Evolutionary conservation across 1,284 basidiomycete genomes (phyloP), one percentile per base, ranked within the genome.

Genomic region (Rhizoctonia solani): DNA sequence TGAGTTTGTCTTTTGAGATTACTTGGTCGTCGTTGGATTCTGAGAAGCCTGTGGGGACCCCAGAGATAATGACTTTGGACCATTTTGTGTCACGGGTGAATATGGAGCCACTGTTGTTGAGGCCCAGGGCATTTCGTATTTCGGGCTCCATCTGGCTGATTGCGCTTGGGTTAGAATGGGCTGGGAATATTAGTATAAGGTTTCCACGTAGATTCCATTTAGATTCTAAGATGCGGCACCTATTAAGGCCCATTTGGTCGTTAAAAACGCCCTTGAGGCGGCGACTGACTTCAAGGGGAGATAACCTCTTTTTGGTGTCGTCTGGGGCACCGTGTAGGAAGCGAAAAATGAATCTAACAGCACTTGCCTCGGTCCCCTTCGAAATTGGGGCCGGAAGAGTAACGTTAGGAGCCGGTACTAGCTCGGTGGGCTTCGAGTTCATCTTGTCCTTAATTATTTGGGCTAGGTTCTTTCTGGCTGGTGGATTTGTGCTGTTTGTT

Each of bases 201-300:
- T 58, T 58, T 21, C 39, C 39, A 11, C 4, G 30, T 14, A 23
- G 4, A 16, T 42, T 58, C 54, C 54, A 55, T 27, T 54, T 54
- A 16, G 37, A 8, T 16, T 39, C 37, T 16, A 39, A 16, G 37
- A 39, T 16, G 9, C 37, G 37, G 37, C 8, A 8, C 8, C 16
- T 39, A 8, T 39, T 16, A 16, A 39, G 9, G 9, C 37, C 37
- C 37, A 16, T 8, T 8, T 39, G 37, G 37, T 16, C 9, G 37
- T 8, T 8, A 16, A 39, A 39, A 16, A 39, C 9, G 37, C 37
- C 16, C 37, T 16, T 39, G 9, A 39, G 37, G 9, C 37, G 8
- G 9, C 9, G 8, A 16, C 37, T 16, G 16, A 39, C 16, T 39
- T 39, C 37, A 8, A 8, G 9, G 37, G 37, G 37, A 8, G 37